Base-by-base conservation (phyloP, 2,329 filamentous ascomycete genomes). In the Epichloe festucae region DNA sequence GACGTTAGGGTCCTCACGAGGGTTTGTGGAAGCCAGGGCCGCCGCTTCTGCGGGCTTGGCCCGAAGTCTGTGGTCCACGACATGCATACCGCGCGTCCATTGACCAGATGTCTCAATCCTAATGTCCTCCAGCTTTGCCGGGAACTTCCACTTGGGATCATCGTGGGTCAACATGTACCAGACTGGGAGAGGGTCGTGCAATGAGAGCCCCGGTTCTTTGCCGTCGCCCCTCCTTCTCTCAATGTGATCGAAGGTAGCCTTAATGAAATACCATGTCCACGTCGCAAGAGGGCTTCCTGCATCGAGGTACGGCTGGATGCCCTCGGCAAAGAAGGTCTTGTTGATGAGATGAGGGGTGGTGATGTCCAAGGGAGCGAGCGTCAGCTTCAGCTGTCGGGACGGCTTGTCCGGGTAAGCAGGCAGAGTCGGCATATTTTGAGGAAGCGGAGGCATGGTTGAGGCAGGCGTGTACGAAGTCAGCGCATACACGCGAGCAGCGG, bases 71-170 rank as follows among this genome's bases (percentile, higher is more conserved):
- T 81, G 76, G 72, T 98, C 93, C 41, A 89, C 73, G 35, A 97
- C 76, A 62, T 89, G 90, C 83, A 93, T 90, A 1, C 93, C 91
- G 52, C 88, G 76, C 45, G 90, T 95, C 93, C 93, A 98, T 71
- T 97, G 93, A 2, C 91, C 93, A 2, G 79, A 72, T 0, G 89
- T 94, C 70, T 98, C 93, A 41, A 98, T 74, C 19, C 93, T 78
- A 52, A 98, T 84, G 65, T 98, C 93, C 66, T 95, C 85, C 0
- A 74, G 80, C 52, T 76, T 72, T 14, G 71, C 66, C 1, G 77
- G 73, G 15, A 72, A 63, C 65, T 74, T 76, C 82, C 82, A 86
- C 34, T 65, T 67, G 17, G 78, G 72, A 52, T 81, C 71, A 54
- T 73, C 76, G 55, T 69, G 72, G 7, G 81, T 84, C 53, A 90